A percentile compares a stretch with the other conserved stretches of the same genome.
Conservation (phyloP, 75 land plant species). For the Chamaecyparis obtusa region DNA sequence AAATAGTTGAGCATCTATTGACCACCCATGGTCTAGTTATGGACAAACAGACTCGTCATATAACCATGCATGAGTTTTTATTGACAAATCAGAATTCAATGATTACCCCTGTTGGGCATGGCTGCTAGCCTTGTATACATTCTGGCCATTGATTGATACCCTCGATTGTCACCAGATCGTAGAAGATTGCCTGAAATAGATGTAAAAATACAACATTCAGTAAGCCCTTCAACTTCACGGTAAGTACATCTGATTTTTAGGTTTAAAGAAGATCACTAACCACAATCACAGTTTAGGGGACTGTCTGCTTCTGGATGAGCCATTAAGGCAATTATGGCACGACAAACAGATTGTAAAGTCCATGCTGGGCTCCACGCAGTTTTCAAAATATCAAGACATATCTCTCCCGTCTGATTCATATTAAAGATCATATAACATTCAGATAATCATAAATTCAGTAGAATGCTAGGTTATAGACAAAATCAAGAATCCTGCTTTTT, state of each 20-base stretch:
- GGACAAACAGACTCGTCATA: neutral
- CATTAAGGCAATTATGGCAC: constrained; percentile 98
- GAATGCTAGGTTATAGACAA: neutral
- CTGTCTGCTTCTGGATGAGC: constrained; percentile 99
- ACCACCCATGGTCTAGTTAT: neutral
- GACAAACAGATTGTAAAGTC: constrained; percentile 98
- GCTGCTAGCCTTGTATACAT: constrained; percentile 98
- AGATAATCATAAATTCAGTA: neutral
- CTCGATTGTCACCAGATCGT: constrained; percentile 91
- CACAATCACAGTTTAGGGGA: constrained; percentile 84
- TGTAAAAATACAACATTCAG: neutral
- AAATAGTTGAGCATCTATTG: neutral
- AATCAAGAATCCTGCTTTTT: neutral
- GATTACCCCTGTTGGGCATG: constrained; percentile 59
- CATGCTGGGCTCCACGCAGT: constrained; percentile 99
- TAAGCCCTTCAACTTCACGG: neutral
- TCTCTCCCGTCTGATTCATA: constrained; percentile 85
- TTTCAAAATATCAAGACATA: constrained; percentile 98
- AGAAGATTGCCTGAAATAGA: constrained; percentile 74
- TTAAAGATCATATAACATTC: neutral
- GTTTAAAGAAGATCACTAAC: constrained; percentile 14
- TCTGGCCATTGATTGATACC: constrained; percentile 93
- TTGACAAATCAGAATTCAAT: neutral
- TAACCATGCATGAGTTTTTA: neutral
- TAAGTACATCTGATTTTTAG: neutral